Conservation (phyloP, 2,329 filamentous ascomycete genomes). For the Thermothelomyces thermophilus region DNA sequence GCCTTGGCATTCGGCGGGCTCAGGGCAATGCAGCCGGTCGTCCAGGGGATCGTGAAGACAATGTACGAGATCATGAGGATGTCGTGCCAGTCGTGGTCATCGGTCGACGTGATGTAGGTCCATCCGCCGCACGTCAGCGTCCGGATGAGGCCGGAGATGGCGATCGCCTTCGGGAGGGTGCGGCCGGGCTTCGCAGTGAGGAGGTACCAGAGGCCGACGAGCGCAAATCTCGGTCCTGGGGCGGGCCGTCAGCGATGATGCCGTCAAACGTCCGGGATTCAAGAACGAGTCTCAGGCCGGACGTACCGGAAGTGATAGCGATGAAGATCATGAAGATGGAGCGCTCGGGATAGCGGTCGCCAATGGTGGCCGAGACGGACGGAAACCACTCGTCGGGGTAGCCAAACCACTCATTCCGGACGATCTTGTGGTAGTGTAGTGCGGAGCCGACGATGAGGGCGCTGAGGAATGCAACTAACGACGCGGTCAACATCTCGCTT, state of each 20-base stretch:
- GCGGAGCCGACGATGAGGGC: slow-evolving; percentile 73
- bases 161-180: slow-evolving; percentile 73
- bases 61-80: slow-evolving; percentile 99
- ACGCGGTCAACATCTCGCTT: neutral
- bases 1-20: slow-evolving; percentile 79
- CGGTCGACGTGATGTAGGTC: slow-evolving; percentile 97
- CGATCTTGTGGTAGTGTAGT: slow-evolving; percentile 94
- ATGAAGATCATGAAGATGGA: slow-evolving; percentile 98
- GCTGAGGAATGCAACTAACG: slow-evolving; percentile 71
- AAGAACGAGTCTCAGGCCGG: neutral
- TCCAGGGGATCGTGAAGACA: slow-evolving; percentile 92
- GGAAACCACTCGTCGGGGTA: slow-evolving; percentile 96
- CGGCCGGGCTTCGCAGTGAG: slow-evolving; percentile 71
- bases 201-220: slow-evolving; percentile 88
- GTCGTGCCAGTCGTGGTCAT: slow-evolving; percentile 98
- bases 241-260: slow-evolving; percentile 7
- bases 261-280: neutral
- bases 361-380: slow-evolving; percentile 92
- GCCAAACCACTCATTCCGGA: slow-evolving; percentile 92
- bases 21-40: slow-evolving; percentile 77
- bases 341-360: slow-evolving; percentile 92
- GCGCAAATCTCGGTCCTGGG: slow-evolving; percentile 76
- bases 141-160: slow-evolving; percentile 72
- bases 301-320: slow-evolving; percentile 79
- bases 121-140: slow-evolving; percentile 94